These are phyloP conservation scores for Plasmodium vivax DNA, from an alignment of 169 alveolate species.

Conservation along the genomic window DNA sequence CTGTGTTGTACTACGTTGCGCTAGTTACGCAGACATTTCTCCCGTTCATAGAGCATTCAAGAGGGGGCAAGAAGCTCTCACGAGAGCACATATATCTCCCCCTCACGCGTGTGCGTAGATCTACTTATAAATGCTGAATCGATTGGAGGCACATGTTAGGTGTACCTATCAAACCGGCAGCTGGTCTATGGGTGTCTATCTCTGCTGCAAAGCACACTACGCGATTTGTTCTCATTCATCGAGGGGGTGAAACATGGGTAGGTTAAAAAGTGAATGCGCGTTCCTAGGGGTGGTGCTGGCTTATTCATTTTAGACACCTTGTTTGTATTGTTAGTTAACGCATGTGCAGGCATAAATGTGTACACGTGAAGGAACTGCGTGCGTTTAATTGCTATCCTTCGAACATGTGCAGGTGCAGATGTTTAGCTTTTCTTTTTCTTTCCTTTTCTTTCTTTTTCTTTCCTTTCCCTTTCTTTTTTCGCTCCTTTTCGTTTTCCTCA, in stretches of 20 bases:
- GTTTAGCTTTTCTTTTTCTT: neutral
- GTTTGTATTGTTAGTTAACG: neutral
- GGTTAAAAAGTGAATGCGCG: neutral
- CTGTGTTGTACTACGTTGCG: neutral
- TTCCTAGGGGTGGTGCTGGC: neutral
- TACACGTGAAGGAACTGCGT: neutral
- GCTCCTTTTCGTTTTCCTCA: neutral
- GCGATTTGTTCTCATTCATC: neutral
- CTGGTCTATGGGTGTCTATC: neutral
- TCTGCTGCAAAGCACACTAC: neutral
- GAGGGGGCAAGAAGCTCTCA: neutral
- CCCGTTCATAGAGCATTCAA: neutral
- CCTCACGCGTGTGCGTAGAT: neutral
- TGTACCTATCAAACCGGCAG: neutral
- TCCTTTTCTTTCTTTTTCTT: neutral
- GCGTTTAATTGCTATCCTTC: neutral
- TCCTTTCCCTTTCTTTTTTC: neutral
- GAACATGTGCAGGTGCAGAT: neutral
- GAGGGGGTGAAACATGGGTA: neutral
- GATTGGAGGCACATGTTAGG: neutral
- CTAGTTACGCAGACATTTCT: neutral
- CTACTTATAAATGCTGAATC: neutral
- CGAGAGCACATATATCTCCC: neutral
- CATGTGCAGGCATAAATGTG: neutral
- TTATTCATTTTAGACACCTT: neutral